phyloP scores from a whole-genome alignment of 306 rosid species.

The Lathyrus sativus region DNA sequence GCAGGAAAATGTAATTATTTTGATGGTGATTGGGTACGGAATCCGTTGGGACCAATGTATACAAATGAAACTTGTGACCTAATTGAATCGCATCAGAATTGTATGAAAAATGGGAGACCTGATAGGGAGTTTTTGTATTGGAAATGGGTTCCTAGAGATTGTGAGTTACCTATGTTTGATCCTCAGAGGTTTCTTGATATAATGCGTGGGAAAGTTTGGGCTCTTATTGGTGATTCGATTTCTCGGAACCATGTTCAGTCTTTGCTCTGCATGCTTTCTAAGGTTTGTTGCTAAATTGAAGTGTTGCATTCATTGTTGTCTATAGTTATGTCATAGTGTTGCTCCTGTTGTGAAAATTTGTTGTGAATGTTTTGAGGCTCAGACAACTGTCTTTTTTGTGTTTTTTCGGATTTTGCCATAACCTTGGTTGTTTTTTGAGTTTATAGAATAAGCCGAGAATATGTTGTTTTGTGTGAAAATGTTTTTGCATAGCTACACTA shows the following conservation, averaged over 20 bases:
- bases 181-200: slow-evolving; percentile 61
- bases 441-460: slow-evolving; percentile 3
- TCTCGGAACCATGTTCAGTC: slow-evolving; percentile 96
- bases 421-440: slow-evolving; percentile 16
- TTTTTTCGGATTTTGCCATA: background rate
- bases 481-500: background rate
- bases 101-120: slow-evolving; percentile 87
- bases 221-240: slow-evolving; percentile 90
- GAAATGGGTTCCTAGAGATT: slow-evolving; percentile 83
- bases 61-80: slow-evolving; percentile 71
- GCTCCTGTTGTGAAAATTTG: background rate
- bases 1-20: slow-evolving; percentile 79
- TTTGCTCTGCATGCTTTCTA: slow-evolving; percentile 77
- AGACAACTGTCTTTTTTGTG: background rate
- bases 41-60: slow-evolving; percentile 66
- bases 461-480: background rate
- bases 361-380: slow-evolving; percentile 31
- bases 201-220: slow-evolving; percentile 87
- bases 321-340: background rate
- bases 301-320: background rate
- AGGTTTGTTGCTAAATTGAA: slow-evolving; percentile 41
- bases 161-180: slow-evolving; percentile 67
- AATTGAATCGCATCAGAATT: slow-evolving; percentile 86
- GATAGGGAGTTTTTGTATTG: slow-evolving; percentile 71
- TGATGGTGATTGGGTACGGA: slow-evolving; percentile 80